phyloP scores from a whole-genome alignment of 139 green algal genomes.

The Chlorella sorokiniana region DNA sequence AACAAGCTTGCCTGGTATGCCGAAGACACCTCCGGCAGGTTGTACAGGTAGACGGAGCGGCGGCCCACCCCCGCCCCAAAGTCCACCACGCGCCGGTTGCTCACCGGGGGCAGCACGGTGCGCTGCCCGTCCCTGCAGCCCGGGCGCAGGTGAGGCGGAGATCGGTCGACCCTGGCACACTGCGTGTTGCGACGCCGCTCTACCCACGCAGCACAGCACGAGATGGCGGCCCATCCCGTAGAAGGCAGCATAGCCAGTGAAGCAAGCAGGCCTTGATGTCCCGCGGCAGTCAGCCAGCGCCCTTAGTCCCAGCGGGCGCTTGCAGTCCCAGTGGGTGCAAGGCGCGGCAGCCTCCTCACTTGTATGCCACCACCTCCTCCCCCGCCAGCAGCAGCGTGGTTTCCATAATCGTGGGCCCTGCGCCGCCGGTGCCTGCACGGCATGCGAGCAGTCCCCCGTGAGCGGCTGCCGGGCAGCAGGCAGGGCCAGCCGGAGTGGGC shows the following conservation, averaged over 20 bases:
- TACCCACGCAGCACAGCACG: too few species aligned
- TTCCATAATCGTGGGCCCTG: slow-evolving; percentile 92
- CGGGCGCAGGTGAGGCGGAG: not conserved
- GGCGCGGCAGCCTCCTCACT: slow-evolving; percentile 7
- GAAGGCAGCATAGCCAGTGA: too few species aligned
- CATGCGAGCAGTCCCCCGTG: too few species aligned
- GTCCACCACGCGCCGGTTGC: slow-evolving; percentile 80
- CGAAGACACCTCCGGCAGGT: slow-evolving; percentile 83
- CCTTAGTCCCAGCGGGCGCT: too few species aligned
- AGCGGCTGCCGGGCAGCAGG: too few species aligned
- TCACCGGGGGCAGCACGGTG: slow-evolving; percentile 66
- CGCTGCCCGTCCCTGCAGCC: slow-evolving; percentile 48
- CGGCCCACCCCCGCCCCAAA: slow-evolving; percentile 84
- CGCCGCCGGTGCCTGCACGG: slow-evolving; percentile 85
- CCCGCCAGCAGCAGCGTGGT: slow-evolving; percentile 86
- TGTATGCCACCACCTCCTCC: slow-evolving; percentile 50
- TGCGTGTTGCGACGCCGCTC: too few species aligned
- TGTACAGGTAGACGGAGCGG: slow-evolving; percentile 77
- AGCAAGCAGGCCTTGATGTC: too few species aligned
- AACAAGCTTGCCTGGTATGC: slow-evolving; percentile 46
- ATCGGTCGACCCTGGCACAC: too few species aligned
- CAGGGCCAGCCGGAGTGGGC: too few species aligned
- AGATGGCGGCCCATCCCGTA: too few species aligned
- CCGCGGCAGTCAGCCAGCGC: too few species aligned
- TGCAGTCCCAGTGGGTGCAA: too few species aligned